Percentiles rank a stretch among this genome's conserved stretches.
phyloP scores from a whole-genome alignment of 78 protist genomes.

The Dictyostelium purpureum region DNA sequence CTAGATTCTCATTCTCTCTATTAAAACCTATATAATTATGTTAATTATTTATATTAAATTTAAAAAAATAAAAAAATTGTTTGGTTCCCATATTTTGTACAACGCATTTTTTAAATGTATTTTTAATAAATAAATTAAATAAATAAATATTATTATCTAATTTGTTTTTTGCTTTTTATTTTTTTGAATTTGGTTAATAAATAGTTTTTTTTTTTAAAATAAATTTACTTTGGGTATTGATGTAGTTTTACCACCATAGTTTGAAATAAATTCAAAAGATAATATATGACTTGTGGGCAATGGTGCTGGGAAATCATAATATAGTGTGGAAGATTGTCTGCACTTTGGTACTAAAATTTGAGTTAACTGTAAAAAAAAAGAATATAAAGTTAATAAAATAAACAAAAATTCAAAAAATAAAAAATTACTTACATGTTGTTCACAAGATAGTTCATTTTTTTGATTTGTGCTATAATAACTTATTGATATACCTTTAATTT shows the following conservation, averaged over 20 bases:
- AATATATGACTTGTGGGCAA: conserved; percentile 18
- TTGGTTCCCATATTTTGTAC: too few species aligned
- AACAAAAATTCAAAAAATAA: neutral
- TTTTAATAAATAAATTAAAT: too few species aligned
- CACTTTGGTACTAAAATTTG: conserved; percentile 53
- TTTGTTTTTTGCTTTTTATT: too few species aligned
- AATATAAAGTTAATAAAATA: neutral
- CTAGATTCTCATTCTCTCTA: too few species aligned
- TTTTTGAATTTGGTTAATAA: too few species aligned
- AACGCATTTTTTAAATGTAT: too few species aligned
- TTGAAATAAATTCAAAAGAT: conserved; percentile 49
- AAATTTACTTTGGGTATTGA: conserved; percentile 33
- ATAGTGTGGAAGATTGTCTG: conserved; percentile 41
- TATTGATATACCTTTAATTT: conserved; percentile 31
- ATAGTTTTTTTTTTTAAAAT: too few species aligned
- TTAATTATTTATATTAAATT: too few species aligned
- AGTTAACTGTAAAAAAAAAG: neutral
- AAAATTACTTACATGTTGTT: conserved; percentile 23
- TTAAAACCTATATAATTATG: too few species aligned
- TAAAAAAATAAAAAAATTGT: too few species aligned
- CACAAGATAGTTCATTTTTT: conserved; percentile 33
- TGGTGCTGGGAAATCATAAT: conserved; percentile 55
- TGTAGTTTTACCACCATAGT: conserved; percentile 43
- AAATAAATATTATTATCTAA: too few species aligned
- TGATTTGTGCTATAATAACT: conserved; percentile 39